A percentile compares a stretch with the other conserved stretches of the same genome.
Evolutionary conservation across 495 filamentous ascomycete species (phyloP).

Genomic region (Penicillium simplicissimum): DNA sequence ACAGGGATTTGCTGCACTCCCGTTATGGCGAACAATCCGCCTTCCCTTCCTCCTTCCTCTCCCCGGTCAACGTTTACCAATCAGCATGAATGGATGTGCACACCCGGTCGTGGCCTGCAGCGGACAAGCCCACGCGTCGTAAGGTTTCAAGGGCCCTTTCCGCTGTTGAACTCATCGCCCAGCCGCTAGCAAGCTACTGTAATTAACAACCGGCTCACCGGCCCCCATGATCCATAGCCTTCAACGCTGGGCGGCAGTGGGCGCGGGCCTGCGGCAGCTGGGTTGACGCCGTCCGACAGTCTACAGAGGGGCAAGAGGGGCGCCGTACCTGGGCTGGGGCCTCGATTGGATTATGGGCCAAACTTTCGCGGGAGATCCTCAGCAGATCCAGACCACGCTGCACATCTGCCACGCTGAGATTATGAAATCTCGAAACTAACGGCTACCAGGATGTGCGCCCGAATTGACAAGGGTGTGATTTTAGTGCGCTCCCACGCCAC

Average conservation of each 20-base stretch:
- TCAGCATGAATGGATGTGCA: constrained; percentile 19
- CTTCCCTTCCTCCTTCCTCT: neutral
- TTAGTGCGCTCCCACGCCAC: neutral
- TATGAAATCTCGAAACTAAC: neutral
- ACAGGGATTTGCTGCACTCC: neutral
- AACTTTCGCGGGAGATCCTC: constrained; percentile 50
- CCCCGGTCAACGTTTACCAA: constrained; percentile 14
- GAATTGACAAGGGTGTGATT: neutral
- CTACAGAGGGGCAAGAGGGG: constrained; percentile 26
- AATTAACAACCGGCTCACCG: constrained; percentile 4
- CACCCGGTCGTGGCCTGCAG: constrained; percentile 5
- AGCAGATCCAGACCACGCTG: constrained; percentile 35
- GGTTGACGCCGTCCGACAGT: neutral
- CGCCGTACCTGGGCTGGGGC: constrained; percentile 25
- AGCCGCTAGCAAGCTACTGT: neutral
- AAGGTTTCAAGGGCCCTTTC: constrained; percentile 15
- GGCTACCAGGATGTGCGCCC: neutral
- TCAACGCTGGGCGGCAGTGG: neutral
- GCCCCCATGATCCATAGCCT: neutral
- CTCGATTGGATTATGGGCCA: constrained; percentile 31
- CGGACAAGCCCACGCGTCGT: constrained; percentile 12
- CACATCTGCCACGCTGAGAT: neutral
- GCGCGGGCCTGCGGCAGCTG: neutral
- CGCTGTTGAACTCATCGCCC: neutral
- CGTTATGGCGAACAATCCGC: neutral